Base-by-base conservation (phyloP, 257 asterid species). In the Penstemon newberryi region DNA sequence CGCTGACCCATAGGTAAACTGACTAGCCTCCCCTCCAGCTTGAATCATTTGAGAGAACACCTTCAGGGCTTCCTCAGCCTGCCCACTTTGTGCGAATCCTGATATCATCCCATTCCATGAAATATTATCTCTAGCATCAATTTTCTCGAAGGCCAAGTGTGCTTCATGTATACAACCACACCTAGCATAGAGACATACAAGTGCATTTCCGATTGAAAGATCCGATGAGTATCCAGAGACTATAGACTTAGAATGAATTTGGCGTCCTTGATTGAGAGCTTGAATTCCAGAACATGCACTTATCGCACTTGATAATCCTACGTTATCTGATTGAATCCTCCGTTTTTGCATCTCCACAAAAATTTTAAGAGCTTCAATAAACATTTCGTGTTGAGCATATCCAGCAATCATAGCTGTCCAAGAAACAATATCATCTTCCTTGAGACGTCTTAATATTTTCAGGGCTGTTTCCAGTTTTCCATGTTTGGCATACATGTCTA, bases 331-430 rank as follows among this genome's bases (percentile, higher is more conserved):
- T 51, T 5, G 87, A 75, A 91, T 81, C 63, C 85, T 69, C 7
- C 45, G 82, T 71, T 76, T 86, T 67, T 80, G 90, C 97, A 91
- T 88, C 81, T 89, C 89, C 45, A 38, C 56, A 72, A 91, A 89
- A 60, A 85, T 82, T 70, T 70, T 74, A 60, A 91, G 83, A 38
- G 96, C 95, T 77, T 84, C 96, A 19, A 57, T 25, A 69, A 84
- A 91, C 76, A 77, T 77, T 54, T 81, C 85, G 40, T 87, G 88
- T 63, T 81, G 95, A 66, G 95, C 66, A 63, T 80, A 91, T 74
- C 97, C 96, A 72, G 96, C 84, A 15, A 91, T 81, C 90, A 91
- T 83, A 39, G 96, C 84, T 36, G 97, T 91, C 97, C 96, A 91
- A 42, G 95, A 85, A 64, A 91, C 96, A 53, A 87, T 57, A 65